These are phyloP conservation scores for Solanum peruvianum DNA, from an alignment of 257 asterid species.

Conservation along the genomic window DNA sequence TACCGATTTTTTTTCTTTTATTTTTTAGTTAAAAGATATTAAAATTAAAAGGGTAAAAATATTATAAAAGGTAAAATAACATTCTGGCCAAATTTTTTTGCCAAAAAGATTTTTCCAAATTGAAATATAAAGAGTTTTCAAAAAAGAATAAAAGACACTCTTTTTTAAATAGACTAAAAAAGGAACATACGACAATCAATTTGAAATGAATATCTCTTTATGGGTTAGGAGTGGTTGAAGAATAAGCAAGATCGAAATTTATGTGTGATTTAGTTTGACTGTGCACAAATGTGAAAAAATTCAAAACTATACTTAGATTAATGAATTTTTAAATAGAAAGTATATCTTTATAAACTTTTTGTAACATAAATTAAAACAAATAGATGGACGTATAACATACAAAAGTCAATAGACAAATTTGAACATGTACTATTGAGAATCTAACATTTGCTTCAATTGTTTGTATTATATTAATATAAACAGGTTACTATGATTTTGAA, in stretches of 20 bases:
- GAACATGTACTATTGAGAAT: not conserved
- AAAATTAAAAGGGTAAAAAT: too few species aligned
- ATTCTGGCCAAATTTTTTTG: too few species aligned
- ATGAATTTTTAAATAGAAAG: too few species aligned
- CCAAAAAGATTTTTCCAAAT: too few species aligned
- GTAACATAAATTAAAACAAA: not conserved
- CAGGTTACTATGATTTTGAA: slow-evolving; percentile 42
- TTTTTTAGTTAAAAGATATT: too few species aligned
- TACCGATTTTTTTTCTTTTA: rapidly evolving
- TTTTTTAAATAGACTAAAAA: not conserved
- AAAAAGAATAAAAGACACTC: not conserved
- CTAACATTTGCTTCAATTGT: not conserved
- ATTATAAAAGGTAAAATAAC: too few species aligned
- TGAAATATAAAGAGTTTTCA: not conserved
- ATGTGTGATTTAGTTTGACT: not conserved
- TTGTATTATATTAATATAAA: not conserved
- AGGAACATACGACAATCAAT: not conserved
- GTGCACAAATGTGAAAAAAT: not conserved
- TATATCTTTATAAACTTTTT: not conserved
- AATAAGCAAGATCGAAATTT: not conserved
- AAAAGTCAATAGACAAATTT: not conserved
- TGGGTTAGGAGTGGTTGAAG: not conserved
- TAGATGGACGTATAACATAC: not conserved
- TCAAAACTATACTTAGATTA: too few species aligned
- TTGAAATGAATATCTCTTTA: not conserved